phyloP scores from a whole-genome alignment of 2,329 filamentous ascomycete genomes.

The Fonsecaea monophora region DNA sequence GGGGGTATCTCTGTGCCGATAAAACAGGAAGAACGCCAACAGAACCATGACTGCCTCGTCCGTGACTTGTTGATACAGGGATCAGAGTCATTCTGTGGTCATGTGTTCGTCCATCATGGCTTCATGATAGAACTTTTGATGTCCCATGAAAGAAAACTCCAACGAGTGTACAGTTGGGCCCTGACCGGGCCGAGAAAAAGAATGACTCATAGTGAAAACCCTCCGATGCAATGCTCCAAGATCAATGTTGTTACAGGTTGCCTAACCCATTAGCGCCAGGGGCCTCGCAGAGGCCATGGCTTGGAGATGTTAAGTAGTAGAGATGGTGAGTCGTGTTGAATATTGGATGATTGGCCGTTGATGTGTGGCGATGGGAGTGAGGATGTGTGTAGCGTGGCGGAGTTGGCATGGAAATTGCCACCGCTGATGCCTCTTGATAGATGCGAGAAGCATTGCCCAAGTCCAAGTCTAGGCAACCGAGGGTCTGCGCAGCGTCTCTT shows the following conservation, averaged over 20 bases:
- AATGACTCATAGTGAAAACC: constrained; percentile 28
- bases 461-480: constrained; percentile 41
- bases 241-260: constrained; percentile 30
- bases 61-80: constrained; percentile 24
- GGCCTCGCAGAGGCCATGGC: constrained; percentile 4
- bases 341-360: constrained; percentile 4
- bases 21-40: constrained; percentile 14
- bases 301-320: constrained; percentile 2
- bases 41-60: constrained; percentile 13
- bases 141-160: constrained; percentile 22
- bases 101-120: constrained; percentile 25
- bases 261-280: constrained; percentile 22
- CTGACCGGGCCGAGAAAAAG: constrained; percentile 1
- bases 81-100: constrained; percentile 25
- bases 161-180: constrained; percentile 20
- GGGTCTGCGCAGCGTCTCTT: constrained; percentile 75
- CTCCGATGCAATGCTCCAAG: constrained; percentile 17
- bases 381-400: constrained; percentile 22
- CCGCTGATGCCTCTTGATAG: not conserved
- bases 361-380: constrained; percentile 7
- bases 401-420: constrained; percentile 26
- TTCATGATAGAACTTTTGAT: constrained; percentile 28
- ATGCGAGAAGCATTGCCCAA: not conserved
- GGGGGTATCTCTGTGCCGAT: constrained; percentile 21
- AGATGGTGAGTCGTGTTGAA: constrained; percentile 12